phyloP scores from a whole-genome alignment of 2,329 filamentous ascomycete genomes.

The Hypoxylon sp. region DNA sequence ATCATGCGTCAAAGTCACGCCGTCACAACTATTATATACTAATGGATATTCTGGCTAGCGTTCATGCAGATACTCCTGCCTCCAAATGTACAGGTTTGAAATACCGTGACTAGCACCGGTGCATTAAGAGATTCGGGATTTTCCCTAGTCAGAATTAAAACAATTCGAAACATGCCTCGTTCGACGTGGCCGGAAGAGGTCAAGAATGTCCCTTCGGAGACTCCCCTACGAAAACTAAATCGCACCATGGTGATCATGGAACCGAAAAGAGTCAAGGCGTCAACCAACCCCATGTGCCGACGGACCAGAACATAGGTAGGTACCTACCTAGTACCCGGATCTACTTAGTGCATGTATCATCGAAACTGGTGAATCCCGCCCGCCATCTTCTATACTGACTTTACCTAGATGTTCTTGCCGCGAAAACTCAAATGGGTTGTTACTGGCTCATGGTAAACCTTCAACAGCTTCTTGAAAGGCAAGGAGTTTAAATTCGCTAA shows the following conservation, averaged over 20 bases:
- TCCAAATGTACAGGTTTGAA: conserved; percentile 3
- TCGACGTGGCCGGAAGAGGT: conserved; percentile 34
- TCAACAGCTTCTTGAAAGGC: conserved; percentile 1
- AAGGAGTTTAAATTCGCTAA: background rate
- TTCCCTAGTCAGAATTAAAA: conserved; percentile 17
- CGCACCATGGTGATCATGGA: conserved; percentile 33
- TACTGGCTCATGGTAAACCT: conserved; percentile 9
- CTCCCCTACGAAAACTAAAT: conserved; percentile 27
- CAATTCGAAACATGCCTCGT: conserved; percentile 39
- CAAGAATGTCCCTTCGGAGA: conserved; percentile 20
- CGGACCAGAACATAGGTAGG: conserved; percentile 4
- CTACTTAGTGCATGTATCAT: conserved; percentile 17
- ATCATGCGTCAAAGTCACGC: conserved; percentile 11
- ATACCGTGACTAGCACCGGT: background rate
- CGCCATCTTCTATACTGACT: background rate
- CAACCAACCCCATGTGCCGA: conserved; percentile 16
- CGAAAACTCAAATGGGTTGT: conserved; percentile 15
- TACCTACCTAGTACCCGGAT: no score
- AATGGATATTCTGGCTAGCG: background rate
- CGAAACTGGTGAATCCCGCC: background rate
- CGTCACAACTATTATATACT: background rate
- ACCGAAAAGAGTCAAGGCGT: conserved; percentile 31
- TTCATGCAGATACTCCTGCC: background rate
- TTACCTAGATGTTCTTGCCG: background rate
- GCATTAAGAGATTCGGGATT: background rate